A percentile compares a stretch with the other conserved stretches of the same genome.
phyloP scores from a whole-genome alignment of 345 rosid genomes.

The Noccaea caerulescens region DNA sequence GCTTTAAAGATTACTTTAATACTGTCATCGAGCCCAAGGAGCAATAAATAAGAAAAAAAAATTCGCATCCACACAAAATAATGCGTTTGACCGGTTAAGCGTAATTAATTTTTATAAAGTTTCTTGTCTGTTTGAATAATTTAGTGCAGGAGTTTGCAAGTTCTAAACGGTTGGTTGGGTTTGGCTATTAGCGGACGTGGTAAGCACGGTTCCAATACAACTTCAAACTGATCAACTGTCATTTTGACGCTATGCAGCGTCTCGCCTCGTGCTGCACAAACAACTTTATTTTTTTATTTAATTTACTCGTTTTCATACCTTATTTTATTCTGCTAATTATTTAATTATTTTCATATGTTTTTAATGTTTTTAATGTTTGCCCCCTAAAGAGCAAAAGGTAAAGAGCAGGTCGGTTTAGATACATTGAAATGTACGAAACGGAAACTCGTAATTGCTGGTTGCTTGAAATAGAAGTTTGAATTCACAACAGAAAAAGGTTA shows the following conservation, averaged over 20 bases:
- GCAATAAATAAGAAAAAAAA: slow-evolving; percentile 40
- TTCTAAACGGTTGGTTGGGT: slow-evolving; percentile 33
- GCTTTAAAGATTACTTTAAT: slow-evolving; percentile 19
- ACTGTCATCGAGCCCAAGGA: slow-evolving; percentile 42
- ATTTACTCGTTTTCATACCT: not conserved
- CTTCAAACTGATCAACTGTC: slow-evolving; percentile 43
- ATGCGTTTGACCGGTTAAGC: slow-evolving; percentile 40
- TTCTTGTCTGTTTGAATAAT: slow-evolving; percentile 5
- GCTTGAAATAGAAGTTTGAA: slow-evolving; percentile 32
- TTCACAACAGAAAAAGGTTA: no score
- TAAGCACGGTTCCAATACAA: slow-evolving; percentile 20
- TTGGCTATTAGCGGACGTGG: slow-evolving; percentile 35
- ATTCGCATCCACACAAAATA: slow-evolving; percentile 33
- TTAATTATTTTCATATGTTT: not conserved
- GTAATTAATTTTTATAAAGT: not conserved
- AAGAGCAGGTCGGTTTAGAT: not conserved
- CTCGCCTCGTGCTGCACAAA: slow-evolving; percentile 33
- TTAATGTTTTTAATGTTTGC: not conserved
- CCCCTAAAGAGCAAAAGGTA: not conserved
- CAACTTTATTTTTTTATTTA: not conserved
- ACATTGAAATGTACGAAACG: not conserved
- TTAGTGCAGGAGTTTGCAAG: slow-evolving; percentile 22
- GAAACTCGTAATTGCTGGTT: not conserved
- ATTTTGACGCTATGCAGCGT: slow-evolving; percentile 34
- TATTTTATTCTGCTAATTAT: not conserved